These are phyloP conservation scores for Fusarium pseudonygamai DNA, from an alignment of 2,329 filamentous ascomycete species.

Conservation along the genomic window DNA sequence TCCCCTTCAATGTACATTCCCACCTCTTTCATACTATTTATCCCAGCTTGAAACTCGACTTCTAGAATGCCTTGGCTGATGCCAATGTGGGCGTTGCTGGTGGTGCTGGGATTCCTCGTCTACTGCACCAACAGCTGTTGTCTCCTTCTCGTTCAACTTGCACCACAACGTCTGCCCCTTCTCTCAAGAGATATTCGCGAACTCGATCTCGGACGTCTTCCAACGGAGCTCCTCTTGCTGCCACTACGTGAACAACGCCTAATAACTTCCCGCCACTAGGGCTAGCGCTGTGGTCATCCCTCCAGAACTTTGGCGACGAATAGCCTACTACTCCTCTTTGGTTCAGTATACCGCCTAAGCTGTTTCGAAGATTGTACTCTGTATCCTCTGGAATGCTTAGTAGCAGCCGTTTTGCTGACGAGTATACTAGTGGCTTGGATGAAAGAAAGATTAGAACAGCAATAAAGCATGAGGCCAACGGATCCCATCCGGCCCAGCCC, in stretches of 20 bases:
- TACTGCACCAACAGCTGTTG: constrained; percentile 66
- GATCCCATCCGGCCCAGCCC: constrained; percentile 94
- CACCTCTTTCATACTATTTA: constrained; percentile 17
- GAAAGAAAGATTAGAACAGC: constrained; percentile 93
- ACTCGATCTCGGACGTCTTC: constrained; percentile 88
- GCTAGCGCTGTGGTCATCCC: constrained; percentile 71
- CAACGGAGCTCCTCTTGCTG: constrained; percentile 74
- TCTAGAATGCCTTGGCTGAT: constrained; percentile 48
- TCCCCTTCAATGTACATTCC: constrained; percentile 4
- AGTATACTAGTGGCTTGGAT: constrained; percentile 85
- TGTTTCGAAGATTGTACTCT: constrained; percentile 89
- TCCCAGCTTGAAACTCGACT: constrained; percentile 14
- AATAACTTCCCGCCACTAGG: constrained; percentile 66
- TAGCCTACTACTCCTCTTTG: constrained; percentile 88
- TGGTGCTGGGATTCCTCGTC: constrained; percentile 43
- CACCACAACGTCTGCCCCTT: constrained; percentile 82
- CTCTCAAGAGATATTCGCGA: constrained; percentile 72
- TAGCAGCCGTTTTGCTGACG: constrained; percentile 83
- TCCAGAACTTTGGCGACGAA: constrained; percentile 89
- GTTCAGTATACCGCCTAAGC: constrained; percentile 82
- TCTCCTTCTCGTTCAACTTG: constrained; percentile 91
- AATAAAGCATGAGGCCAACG: constrained; percentile 91
- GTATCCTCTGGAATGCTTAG: constrained; percentile 84
- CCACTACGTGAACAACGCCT: constrained; percentile 88
- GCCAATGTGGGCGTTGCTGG: constrained; percentile 45